Base-by-base conservation (phyloP, 805 yeast genomes). In the Kodamaea nitidulidarum region DNA sequence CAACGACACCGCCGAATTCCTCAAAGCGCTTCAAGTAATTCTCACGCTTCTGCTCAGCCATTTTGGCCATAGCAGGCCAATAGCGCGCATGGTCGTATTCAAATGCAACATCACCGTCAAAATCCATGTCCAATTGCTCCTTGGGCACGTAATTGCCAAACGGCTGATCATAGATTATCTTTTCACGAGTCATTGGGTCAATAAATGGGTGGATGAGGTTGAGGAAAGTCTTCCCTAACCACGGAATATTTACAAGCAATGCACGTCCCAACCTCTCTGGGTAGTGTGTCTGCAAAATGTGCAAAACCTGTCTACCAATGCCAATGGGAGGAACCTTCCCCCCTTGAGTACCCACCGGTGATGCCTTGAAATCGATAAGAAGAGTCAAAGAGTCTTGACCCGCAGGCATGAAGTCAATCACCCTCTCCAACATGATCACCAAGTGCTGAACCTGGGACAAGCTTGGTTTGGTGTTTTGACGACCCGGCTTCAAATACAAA, bases 321-420 rank as follows among this genome's bases (percentile, higher is more conserved):
- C 74, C 63, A 18, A 70, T 51, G 2, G 79, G 77, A 3, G 78
- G 81, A 47, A 61, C 70, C 54, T 57, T 73, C 8, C 72, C 12
- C 60, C 65, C 56, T 63, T 49, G 27, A 54, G 58, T 3, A 67
- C 72, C 42, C 26, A 34, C 28, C 40, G 86, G 84, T 43, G 87
- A 80, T 14, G 85, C 81, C 61, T 91, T 87, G 65, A 93, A 91
- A 62, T 93, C 98, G 48, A 93, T 91, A 47, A 95, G 69, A 38
- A 93, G 65, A 1, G 98, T 96, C 39, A 93, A 68, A 9, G 95
- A 83, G 56, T 91, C 98, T 63, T 93, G 98, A 15, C 98, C 98
- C 0, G 88, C 74, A 1, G 97, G 96, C 97, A 93, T 91, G 61
- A 77, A 86, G 60, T 88, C 95, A 41, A 91, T 90, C 31, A 85